Evolutionary conservation across 371 early-diverging fungal genomes (phyloP).

Genomic region (Smittium culicis): DNA sequence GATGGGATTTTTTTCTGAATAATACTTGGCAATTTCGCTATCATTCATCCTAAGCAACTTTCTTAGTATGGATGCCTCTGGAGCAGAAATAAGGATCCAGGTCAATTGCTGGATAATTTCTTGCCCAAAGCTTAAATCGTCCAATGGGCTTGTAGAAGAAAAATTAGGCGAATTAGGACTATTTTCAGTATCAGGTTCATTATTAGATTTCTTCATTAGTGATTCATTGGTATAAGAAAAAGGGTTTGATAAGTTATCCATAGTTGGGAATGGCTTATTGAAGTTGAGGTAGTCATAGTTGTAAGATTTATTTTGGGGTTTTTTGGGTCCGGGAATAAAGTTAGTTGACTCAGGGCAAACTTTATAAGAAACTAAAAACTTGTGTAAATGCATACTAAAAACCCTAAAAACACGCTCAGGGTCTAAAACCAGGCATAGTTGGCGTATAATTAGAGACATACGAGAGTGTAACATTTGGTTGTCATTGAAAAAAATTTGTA

Average conservation of each 20-base stretch:
- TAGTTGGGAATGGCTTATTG: neutral
- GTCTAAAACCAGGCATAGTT: slow-evolving; percentile 67
- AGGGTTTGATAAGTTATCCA: neutral
- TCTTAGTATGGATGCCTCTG: slow-evolving; percentile 40
- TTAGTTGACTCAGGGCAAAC: neutral
- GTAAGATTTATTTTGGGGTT: neutral
- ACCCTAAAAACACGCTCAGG: slow-evolving; percentile 72
- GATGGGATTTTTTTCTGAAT: neutral
- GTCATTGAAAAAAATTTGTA: slow-evolving; percentile 64
- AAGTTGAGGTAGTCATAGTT: neutral
- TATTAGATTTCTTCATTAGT: neutral
- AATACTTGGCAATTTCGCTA: neutral
- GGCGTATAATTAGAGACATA: slow-evolving; percentile 75
- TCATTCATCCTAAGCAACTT: neutral
- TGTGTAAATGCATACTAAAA: slow-evolving; percentile 38
- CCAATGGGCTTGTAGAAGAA: neutral
- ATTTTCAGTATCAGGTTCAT: neutral
- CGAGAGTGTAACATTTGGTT: slow-evolving; percentile 68
- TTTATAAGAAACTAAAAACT: neutral
- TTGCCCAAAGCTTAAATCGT: slow-evolving; percentile 53
- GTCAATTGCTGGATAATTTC: slow-evolving; percentile 88
- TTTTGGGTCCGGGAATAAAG: neutral
- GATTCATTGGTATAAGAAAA: neutral
- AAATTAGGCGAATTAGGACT: too few relatives aligned
- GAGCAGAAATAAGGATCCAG: slow-evolving; percentile 77